phyloP scores from a whole-genome alignment of 352 stramenopile species.

The Phytopythium litorale region DNA sequence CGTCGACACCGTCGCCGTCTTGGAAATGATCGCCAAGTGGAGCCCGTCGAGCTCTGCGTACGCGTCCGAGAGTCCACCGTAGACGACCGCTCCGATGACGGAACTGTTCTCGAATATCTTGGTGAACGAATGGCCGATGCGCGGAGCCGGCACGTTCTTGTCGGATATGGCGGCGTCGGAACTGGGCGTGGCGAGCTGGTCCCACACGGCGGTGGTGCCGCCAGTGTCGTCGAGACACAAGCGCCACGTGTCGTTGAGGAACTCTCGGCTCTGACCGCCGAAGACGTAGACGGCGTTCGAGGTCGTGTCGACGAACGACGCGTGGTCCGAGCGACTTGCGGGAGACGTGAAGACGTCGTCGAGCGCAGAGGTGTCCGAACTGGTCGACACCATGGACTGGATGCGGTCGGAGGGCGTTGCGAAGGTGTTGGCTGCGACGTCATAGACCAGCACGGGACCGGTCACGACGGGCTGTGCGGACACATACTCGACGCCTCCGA shows the following conservation, averaged over 20 bases:
- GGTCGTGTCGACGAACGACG: conserved; percentile 26
- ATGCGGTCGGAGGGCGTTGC: conserved; percentile 41
- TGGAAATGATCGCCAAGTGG: conserved; percentile 44
- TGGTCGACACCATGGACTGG: conserved; percentile 29
- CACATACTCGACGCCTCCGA: conserved; percentile 69
- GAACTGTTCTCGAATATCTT: conserved; percentile 49
- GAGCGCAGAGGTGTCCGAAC: conserved; percentile 4
- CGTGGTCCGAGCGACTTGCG: conserved; percentile 54
- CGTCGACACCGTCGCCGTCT: conserved; percentile 12
- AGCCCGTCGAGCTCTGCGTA: conserved; percentile 39
- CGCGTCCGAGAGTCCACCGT: conserved; percentile 41
- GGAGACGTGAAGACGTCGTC: conserved; percentile 59
- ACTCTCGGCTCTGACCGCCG: conserved; percentile 48
- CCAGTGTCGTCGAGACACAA: conserved; percentile 42
- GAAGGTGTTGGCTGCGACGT: conserved; percentile 36
- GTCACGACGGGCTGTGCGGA: conserved; percentile 58
- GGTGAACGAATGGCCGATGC: conserved; percentile 59
- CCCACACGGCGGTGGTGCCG: conserved; percentile 31
- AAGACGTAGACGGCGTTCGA: conserved; percentile 41
- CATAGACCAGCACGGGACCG: conserved; percentile 53
- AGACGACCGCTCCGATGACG: conserved; percentile 35
- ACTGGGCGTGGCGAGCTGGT: conserved; percentile 36
- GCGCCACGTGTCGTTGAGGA: conserved; percentile 63
- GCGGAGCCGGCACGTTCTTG: conserved; percentile 21
- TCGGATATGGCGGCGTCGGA: conserved; percentile 24